Evolutionary conservation across 352 stramenopile genomes (phyloP).

Genomic region (Blastocystis sp.): DNA sequence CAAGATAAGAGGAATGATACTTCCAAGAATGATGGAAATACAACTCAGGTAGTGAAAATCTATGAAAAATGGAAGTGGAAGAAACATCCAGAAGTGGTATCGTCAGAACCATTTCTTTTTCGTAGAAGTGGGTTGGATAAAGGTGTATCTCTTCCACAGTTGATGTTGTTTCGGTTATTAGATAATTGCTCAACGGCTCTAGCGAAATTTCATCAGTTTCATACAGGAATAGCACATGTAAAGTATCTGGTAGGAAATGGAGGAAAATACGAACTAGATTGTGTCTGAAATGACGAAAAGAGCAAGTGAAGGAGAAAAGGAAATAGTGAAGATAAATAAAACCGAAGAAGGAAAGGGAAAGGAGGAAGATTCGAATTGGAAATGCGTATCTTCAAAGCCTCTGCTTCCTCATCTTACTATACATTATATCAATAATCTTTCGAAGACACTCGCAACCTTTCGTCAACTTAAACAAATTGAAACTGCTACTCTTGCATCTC

Average conservation of each 20-base stretch:
- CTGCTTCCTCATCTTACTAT: not conserved
- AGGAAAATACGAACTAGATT: not conserved
- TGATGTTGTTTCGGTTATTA: not conserved
- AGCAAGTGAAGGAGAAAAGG: not conserved
- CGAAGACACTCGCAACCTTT: not conserved
- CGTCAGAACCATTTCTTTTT: not conserved
- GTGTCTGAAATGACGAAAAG: not conserved
- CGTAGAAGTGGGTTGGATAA: not conserved
- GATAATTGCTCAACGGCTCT: not conserved
- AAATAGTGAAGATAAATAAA: not conserved
- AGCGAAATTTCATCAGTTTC: not conserved
- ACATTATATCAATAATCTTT: not conserved
- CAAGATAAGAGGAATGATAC: not conserved
- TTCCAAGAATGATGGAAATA: not conserved
- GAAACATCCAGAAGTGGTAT: not conserved
- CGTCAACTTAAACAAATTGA: not conserved
- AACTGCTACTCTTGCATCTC: not conserved
- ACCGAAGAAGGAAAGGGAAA: not conserved
- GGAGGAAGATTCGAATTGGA: not conserved
- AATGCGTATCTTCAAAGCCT: not conserved
- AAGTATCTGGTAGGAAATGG: not conserved
- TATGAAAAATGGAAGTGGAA: no score
- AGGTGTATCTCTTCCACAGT: not conserved
- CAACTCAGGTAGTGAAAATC: no score
- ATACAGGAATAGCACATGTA: not conserved